Base-by-base conservation (phyloP, 305 asterid species). In the Plantago coronopus region DNA sequence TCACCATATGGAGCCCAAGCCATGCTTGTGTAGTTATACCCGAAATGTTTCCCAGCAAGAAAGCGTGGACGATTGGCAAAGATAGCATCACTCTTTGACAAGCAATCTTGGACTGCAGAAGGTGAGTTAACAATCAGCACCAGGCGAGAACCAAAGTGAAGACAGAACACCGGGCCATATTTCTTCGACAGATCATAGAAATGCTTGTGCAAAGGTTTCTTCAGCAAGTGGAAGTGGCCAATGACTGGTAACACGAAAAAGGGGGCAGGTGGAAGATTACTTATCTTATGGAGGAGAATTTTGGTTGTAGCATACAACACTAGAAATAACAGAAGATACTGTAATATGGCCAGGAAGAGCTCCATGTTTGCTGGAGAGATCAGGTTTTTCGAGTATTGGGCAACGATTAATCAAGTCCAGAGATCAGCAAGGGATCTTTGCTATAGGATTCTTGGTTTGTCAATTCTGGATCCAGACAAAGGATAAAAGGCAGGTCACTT, bases 141-240 rank as follows among this genome's bases (percentile, higher is more conserved):
- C 0, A 9, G 49, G 19, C 49, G 49, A 16, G 7, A 17, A 45
- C 49, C 49, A 17, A 45, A 17, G 0, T 45, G 49, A 45, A 45
- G 49, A 45, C 19, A 45, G 19, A 45, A 45, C 4, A 45, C 19
- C 2, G 17, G 18, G 49, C 49, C 49, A 45, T 45, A 45, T 17
- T 45, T 45, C 19, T 45, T 45, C 49, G 49, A 45, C 12, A 45
- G 49, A 17, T 17, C 2, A 19, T 45, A 45, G 18, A 45, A 17
- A 4, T 45, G 49, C 19, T 45, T 45, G 49, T 45, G 49, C 49
- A 45, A 15, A 0, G 49, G 49, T 15, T 45, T 45, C 19, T 17
- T 45, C 49, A 45, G 16, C 19, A 45, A 45, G 49, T 45, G 49
- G 49, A 45, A 15, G 19, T 45, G 49, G 49, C 49, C 49, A 19